Percentiles rank a stretch among this genome's conserved stretches.
These are phyloP conservation scores for Mikania micrantha DNA, from an alignment of 129 eudicot species.

Conservation along the genomic window DNA sequence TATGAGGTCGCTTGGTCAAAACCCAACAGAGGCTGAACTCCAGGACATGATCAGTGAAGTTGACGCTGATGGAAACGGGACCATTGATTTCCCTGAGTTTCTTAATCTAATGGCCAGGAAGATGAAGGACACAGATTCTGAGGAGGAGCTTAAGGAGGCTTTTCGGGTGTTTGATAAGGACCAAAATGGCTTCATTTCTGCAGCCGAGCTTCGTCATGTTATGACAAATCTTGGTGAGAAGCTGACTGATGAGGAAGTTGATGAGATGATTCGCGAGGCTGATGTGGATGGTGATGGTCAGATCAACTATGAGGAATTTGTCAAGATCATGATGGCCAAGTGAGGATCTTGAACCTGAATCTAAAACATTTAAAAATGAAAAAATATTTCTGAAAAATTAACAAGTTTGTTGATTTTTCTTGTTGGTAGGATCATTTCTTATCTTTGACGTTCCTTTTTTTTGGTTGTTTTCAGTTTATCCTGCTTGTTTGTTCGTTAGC, in stretches of 20 bases:
- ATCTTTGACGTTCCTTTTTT: slow-evolving; percentile 30
- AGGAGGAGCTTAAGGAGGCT: slow-evolving; percentile 86
- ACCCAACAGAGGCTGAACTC: slow-evolving; percentile 79
- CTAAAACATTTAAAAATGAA: slow-evolving; percentile 16
- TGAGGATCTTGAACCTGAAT: slow-evolving; percentile 41
- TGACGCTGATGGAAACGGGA: slow-evolving; percentile 77
- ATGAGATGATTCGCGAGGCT: slow-evolving; percentile 81
- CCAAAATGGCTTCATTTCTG: slow-evolving; percentile 78
- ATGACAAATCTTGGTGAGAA: slow-evolving; percentile 87
- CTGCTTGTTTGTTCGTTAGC: slow-evolving; percentile 38
- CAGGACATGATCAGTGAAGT: slow-evolving; percentile 86
- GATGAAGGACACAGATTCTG: slow-evolving; percentile 80
- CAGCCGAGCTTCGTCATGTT: slow-evolving; percentile 80
- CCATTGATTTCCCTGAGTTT: slow-evolving; percentile 75
- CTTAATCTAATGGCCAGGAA: slow-evolving; percentile 77
- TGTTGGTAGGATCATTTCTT: slow-evolving; percentile 42
- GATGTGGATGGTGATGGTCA: slow-evolving; percentile 85
- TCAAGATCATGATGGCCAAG: slow-evolving; percentile 94
- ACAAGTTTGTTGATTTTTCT: slow-evolving; percentile 33
- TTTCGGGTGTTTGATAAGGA: slow-evolving; percentile 72
- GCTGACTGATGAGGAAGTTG: slow-evolving; percentile 71
- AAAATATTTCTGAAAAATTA: slow-evolving; percentile 19
- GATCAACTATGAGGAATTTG: slow-evolving; percentile 85
- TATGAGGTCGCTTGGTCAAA: slow-evolving; percentile 83
- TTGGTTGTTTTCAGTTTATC: slow-evolving; percentile 27